These are phyloP conservation scores for Uncinocarpus reesii DNA, from an alignment of 2,329 filamentous ascomycete genomes.

Conservation along the genomic window DNA sequence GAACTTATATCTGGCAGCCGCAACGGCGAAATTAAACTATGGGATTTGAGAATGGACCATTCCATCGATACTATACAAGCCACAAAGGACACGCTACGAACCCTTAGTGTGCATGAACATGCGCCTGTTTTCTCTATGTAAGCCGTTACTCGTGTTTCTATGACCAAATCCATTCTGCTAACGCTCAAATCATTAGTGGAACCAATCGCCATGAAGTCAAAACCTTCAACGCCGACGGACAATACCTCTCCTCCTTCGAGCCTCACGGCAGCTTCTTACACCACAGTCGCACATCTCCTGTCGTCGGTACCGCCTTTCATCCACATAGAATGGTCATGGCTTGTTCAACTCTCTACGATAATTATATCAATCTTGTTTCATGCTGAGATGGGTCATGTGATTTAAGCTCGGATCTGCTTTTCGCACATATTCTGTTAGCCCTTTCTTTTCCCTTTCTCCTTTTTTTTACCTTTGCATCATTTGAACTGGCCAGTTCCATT, in stretches of 20 bases:
- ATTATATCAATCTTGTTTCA: slow-evolving; percentile 80
- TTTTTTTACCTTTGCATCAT: background rate
- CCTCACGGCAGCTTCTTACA: slow-evolving; percentile 83
- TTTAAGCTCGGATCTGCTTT: background rate
- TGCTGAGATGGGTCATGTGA: slow-evolving; percentile 36
- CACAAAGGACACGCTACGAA: slow-evolving; percentile 68
- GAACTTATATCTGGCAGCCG: slow-evolving; percentile 84
- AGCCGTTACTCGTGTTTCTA: slow-evolving; percentile 26
- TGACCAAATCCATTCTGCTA: slow-evolving; percentile 3
- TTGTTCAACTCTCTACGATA: slow-evolving; percentile 73
- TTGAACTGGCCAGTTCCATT: no score
- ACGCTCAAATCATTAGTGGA: slow-evolving; percentile 47
- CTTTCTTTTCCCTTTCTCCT: background rate
- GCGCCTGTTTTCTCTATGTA: slow-evolving; percentile 90
- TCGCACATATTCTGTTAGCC: background rate
- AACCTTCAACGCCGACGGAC: slow-evolving; percentile 79
- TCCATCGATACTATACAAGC: slow-evolving; percentile 64
- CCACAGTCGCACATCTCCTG: slow-evolving; percentile 67
- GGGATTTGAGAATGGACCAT: slow-evolving; percentile 85
- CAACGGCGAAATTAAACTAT: slow-evolving; percentile 87
- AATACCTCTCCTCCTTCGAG: slow-evolving; percentile 70
- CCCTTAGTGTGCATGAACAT: slow-evolving; percentile 88
- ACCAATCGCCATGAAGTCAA: slow-evolving; percentile 81
- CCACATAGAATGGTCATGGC: slow-evolving; percentile 87
- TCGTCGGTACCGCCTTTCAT: slow-evolving; percentile 86